Evolutionary conservation across 495 filamentous ascomycete species (phyloP).

Genomic region (Trichoderma erinaceum): DNA sequence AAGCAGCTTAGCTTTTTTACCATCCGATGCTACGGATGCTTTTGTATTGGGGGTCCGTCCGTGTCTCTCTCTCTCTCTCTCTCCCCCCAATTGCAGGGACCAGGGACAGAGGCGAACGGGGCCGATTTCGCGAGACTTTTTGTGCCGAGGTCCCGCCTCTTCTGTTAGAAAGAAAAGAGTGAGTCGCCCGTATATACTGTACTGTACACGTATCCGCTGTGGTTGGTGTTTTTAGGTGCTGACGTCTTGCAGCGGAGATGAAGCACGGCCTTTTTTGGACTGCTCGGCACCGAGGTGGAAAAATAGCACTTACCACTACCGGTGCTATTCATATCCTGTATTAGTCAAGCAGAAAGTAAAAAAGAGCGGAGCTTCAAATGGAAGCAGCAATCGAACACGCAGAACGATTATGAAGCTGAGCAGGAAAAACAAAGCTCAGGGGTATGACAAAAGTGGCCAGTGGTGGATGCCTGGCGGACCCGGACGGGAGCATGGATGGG

Average conservation of each 20-base stretch:
- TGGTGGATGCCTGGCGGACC: not conserved
- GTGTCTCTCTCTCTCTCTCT: too few relatives aligned
- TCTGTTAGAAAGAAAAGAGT: not conserved
- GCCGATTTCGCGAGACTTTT: not conserved
- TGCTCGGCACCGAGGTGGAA: too few relatives aligned
- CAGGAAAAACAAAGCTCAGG: too few relatives aligned
- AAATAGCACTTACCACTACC: too few relatives aligned
- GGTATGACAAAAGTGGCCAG: too few relatives aligned
- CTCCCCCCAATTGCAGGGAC: too few relatives aligned
- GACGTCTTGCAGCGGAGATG: slow-evolving; percentile 8
- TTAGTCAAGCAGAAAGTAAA: not conserved
- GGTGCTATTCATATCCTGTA: not conserved
- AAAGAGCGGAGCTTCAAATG: not conserved
- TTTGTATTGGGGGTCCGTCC: too few relatives aligned
- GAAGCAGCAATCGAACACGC: not conserved
- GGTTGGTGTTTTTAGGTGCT: not conserved
- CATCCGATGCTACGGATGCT: too few relatives aligned
- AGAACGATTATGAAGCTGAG: not conserved
- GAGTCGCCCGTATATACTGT: not conserved
- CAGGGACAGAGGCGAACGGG: not conserved
- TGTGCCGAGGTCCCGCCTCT: slow-evolving; percentile 3
- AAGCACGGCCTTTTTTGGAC: not conserved
- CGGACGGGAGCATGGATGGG: too few relatives aligned
- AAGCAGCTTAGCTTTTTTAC: too few relatives aligned
- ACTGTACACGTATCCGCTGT: not conserved